These are phyloP conservation scores for Ampelomyces quisqualis DNA, from an alignment of 2,329 filamentous ascomycete species.

Conservation along the genomic window DNA sequence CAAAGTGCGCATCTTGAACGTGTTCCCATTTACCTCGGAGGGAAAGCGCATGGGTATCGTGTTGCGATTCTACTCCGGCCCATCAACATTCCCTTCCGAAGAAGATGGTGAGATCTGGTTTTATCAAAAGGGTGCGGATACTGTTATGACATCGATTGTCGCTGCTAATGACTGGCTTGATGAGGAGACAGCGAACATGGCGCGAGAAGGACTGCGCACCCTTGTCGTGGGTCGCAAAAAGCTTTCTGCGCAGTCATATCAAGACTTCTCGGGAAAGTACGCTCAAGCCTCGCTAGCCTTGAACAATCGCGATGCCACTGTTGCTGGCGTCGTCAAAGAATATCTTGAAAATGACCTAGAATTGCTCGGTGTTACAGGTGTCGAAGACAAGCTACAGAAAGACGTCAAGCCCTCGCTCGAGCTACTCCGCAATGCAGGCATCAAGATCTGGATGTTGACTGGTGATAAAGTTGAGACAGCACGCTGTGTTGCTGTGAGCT, in stretches of 20 bases:
- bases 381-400: conserved; percentile 93
- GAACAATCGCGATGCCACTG: conserved; percentile 74
- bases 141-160: conserved; percentile 95
- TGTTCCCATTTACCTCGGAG: conserved; percentile 97
- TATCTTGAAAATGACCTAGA: conserved; percentile 87
- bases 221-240: conserved; percentile 92
- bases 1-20: conserved; percentile 82
- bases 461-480: conserved; percentile 98
- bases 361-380: conserved; percentile 92
- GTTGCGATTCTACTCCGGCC: conserved; percentile 69
- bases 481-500: conserved; percentile 90
- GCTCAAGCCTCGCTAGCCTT: conserved; percentile 79
- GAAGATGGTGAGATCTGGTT: conserved; percentile 87
- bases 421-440: conserved; percentile 90
- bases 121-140: conserved; percentile 97
- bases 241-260: conserved; percentile 75
- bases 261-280: conserved; percentile 73
- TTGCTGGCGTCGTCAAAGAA: conserved; percentile 76
- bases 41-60: conserved; percentile 98
- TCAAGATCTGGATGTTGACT: conserved; percentile 99
- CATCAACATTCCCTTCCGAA: conserved; percentile 46
- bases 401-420: conserved; percentile 96
- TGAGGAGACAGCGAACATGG: conserved; percentile 99
- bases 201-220: conserved; percentile 89
- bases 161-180: conserved; percentile 97